Evolutionary conservation across 768 basidiomycete genomes (phyloP), one percentile per base, ranked within the genome.

Genomic region (Boletus fagicola): DNA sequence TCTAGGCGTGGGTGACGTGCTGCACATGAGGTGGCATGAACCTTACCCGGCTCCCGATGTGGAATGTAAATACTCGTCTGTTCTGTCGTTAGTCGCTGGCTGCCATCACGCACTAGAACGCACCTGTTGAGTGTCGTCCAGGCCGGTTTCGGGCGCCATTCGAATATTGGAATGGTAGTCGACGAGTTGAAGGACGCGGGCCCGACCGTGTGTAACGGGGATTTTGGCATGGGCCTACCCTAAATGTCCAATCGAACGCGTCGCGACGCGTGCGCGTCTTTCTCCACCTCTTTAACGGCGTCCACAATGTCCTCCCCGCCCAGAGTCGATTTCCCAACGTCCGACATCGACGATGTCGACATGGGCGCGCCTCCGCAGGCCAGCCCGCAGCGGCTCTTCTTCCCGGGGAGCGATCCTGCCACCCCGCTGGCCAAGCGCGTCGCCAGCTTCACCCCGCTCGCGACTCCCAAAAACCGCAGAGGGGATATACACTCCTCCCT

Each of bases 251-350:
- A 68, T 76, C 68, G 75, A 59, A 75, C 83, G 83, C 80, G 81
- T 74, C 80, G 79, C 79, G 81, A 73, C 80, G 77, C 79, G 80
- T 69, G 64, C 58, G 53, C 50, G 42, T 59, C 61, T 62, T 67
- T 57, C 61, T 53, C 18, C 26, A 35, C 51, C 28, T 13, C 35
- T 22, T 18, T 2, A 20, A 18, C 45, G 30, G 12, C 35, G 22
- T 40, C 22, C 12, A 26, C 10, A 1, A 87, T 87, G 85, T 86
- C 85, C 9, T 87, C 84, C 42, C 85, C 84, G 26, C 84, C 84
- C 20, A 75, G 79, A 35, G 70, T 86, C 39, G 83, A 87, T 62
- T 86, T 86, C 65, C 85, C 85, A 4, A 77, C 83, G 1, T 86
- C 84, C 6, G 86, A 76, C 47, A 63, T 73, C 60, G 74, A 86